Conservation (phyloP, 495 filamentous ascomycete genomes). For the Ascodesmis nigricans region DNA sequence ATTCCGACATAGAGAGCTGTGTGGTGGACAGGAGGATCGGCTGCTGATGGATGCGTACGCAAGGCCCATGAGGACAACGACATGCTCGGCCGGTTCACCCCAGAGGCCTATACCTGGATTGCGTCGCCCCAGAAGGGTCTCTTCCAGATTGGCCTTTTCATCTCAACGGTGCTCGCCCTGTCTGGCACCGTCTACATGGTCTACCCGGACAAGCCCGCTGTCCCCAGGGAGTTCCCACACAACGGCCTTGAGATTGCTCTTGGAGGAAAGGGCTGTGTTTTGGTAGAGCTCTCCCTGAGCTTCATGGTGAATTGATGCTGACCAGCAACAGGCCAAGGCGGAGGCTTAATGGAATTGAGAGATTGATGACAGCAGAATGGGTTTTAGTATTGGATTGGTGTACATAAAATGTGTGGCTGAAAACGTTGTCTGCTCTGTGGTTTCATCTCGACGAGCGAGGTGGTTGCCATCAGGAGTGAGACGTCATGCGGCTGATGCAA, state of each 20-base stretch:
- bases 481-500: too few relatives aligned
- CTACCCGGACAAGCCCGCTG: constrained; percentile 72
- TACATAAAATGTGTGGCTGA: too few relatives aligned
- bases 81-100: constrained; percentile 72
- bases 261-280: constrained; percentile 32
- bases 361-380: too few relatives aligned
- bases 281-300: too few relatives aligned
- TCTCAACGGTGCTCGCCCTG: constrained; percentile 45
- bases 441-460: too few relatives aligned
- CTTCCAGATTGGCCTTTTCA: constrained; percentile 51
- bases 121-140: constrained; percentile 47
- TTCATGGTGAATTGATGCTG: too few relatives aligned
- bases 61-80: constrained; percentile 84
- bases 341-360: too few relatives aligned
- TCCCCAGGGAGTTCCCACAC: constrained; percentile 50
- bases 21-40: neutral
- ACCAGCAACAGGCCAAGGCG: too few relatives aligned
- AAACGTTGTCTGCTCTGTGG: too few relatives aligned
- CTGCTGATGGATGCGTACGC: constrained; percentile 4
- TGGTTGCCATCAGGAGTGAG: too few relatives aligned
- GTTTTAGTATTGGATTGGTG: too few relatives aligned
- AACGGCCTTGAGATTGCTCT: constrained; percentile 69
- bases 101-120: constrained; percentile 66
- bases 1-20: neutral
- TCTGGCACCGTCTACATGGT: constrained; percentile 43